Base-by-base conservation (phyloP, 2,329 filamentous ascomycete species). In the Exserohilum turcica region DNA sequence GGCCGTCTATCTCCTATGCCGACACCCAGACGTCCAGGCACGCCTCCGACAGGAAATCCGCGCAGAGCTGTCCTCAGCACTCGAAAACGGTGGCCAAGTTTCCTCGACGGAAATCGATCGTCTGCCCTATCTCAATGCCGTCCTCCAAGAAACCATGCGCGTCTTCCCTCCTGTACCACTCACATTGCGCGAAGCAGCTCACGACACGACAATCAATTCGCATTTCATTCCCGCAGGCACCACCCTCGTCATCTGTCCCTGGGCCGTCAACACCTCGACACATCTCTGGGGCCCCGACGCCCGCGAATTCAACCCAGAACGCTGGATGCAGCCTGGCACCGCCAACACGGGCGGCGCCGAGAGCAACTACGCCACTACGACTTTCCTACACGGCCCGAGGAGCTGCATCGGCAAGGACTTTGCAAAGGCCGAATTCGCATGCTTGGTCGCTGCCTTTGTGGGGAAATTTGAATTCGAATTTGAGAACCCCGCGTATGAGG, bases 341-440 rank as follows among this genome's bases (percentile, higher is more conserved):
- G 75, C 77, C 5, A 86, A 86, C 49, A 85, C 83, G 36, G 91
- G 91, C 6, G 89, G 89, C 7, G 88, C 90, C 1, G 79, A 81
- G 13, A 90, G 82, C 61, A 94, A 93, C 73, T 96, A 88, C 70
- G 84, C 87, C 0, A 87, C 89, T 65, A 71, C 93, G 75, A 93
- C 90, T 0, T 96, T 96, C 75, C 73, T 96, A 53, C 91, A 96
- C 70, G 92, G 92, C 0, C 91, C 92, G 2, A 79, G 92, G 47
- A 89, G 87, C 67, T 96, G 92, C 70, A 96, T 96, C 63, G 92
- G 92, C 0, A 83, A 87, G 73, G 80, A 80, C 2, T 96, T 96
- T 75, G 89, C 92, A 0, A 88, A 86, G 70, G 85, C 88, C 0
- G 93, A 97, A 78, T 90, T 96, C 74, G 91, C 90, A 7, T 93